Evolutionary conservation across 768 basidiomycete species (phyloP).

Genomic region (Tricholoma sp.): DNA sequence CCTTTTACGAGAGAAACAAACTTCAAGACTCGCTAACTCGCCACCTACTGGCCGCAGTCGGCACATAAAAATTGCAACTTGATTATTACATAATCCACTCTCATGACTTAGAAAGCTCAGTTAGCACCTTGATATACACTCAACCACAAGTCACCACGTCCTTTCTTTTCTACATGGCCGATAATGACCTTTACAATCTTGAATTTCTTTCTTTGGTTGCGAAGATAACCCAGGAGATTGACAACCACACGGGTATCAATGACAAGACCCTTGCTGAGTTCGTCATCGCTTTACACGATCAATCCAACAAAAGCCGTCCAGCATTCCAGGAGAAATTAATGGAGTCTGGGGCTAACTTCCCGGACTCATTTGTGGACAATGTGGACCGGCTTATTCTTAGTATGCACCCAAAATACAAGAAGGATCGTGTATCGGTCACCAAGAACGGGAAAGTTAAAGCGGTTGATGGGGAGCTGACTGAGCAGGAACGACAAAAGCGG

Average conservation of each 20-base stretch:
- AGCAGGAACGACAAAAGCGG: constrained; percentile 74
- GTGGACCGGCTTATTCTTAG: constrained; percentile 92
- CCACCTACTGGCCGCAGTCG: too few species aligned
- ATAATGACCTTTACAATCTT: constrained; percentile 83
- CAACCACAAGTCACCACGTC: background rate
- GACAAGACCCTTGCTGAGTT: constrained; percentile 97
- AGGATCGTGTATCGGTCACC: constrained; percentile 42
- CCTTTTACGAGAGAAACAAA: background rate
- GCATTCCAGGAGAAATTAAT: constrained; percentile 81
- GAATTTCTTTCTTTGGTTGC: constrained; percentile 89
- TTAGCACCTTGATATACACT: background rate
- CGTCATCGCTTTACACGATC: constrained; percentile 83
- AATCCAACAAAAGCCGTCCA: constrained; percentile 65
- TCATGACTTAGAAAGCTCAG: constrained; percentile 3
- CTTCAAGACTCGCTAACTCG: too few species aligned
- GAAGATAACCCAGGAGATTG: constrained; percentile 89
- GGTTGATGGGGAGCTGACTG: constrained; percentile 35
- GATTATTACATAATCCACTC: constrained; percentile 4
- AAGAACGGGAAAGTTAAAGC: constrained; percentile 31
- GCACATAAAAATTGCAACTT: too few species aligned
- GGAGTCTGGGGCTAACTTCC: constrained; percentile 77
- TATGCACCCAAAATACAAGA: constrained; percentile 96
- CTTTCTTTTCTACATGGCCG: constrained; percentile 41
- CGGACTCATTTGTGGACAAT: constrained; percentile 86
- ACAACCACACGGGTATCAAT: constrained; percentile 78